Evolutionary conservation across 148 eudicot species (phyloP).

Genomic region (Limonium bicolor): DNA sequence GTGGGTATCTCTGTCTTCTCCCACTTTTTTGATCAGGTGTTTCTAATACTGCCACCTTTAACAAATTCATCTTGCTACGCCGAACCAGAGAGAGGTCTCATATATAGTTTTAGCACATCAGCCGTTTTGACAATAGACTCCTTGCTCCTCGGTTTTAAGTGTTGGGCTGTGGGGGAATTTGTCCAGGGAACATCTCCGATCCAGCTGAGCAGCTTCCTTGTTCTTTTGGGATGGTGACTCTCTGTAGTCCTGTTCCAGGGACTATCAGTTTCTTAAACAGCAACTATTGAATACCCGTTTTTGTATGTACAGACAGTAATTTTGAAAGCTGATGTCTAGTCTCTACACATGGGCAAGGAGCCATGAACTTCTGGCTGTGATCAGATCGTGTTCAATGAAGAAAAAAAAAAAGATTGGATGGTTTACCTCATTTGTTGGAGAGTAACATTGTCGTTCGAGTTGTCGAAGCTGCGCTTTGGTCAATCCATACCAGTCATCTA

Average conservation of each 20-base stretch:
- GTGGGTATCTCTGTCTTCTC: too few species aligned
- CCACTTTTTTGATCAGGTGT: too few species aligned
- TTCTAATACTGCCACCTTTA: too few species aligned
- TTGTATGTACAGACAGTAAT: neutral
- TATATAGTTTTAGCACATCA: too few species aligned
- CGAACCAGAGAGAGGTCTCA: neutral
- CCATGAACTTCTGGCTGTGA: neutral
- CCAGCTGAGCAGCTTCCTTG: slow-evolving; percentile 11
- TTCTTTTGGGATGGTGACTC: neutral
- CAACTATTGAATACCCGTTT: neutral
- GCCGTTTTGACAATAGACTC: slow-evolving; percentile 4
- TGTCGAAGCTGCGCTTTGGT: slow-evolving; percentile 20
- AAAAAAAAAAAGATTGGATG: neutral
- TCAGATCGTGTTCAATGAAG: neutral
- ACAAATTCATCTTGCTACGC: neutral
- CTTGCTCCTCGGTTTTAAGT: slow-evolving; percentile 6
- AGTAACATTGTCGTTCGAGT: slow-evolving; percentile 25
- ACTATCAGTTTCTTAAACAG: neutral
- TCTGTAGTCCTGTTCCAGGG: slow-evolving; percentile 7
- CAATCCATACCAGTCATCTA: slow-evolving; percentile 53
- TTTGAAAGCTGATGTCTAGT: neutral
- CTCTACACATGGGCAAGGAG: neutral
- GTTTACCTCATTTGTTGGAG: slow-evolving; percentile 12
- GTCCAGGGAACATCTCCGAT: slow-evolving; percentile 20
- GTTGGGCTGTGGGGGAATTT: slow-evolving; percentile 3